A percentile compares a stretch with the other conserved stretches of the same genome.
Conservation (phyloP, 495 filamentous ascomycete species). For the Apiosordaria backusii region DNA sequence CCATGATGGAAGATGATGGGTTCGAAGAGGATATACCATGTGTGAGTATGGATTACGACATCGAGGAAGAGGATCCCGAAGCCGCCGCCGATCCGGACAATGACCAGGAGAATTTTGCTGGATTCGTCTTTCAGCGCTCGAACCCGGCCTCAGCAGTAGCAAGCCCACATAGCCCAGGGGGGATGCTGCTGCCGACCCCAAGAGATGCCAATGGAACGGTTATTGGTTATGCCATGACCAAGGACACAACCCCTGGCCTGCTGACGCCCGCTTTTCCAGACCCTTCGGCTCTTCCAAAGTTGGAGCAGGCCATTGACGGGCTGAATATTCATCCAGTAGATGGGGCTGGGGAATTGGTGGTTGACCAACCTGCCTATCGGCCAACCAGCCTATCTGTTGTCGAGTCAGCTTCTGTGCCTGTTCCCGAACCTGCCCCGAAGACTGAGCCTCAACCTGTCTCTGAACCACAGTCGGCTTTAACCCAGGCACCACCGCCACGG, state of each 20-base stretch:
- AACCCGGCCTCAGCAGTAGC: conserved; percentile 46
- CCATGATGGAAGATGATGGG: conserved; percentile 65
- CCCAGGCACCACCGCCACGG: conserved; percentile 15
- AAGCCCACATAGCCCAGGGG: conserved; percentile 44
- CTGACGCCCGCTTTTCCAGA: conserved; percentile 17
- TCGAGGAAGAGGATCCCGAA: conserved; percentile 27
- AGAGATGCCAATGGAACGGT: conserved; percentile 48
- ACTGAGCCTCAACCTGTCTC: not conserved
- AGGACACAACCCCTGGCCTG: conserved; percentile 33
- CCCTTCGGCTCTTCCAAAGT: not conserved
- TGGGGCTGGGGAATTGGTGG: conserved; percentile 3
- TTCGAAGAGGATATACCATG: conserved; percentile 75
- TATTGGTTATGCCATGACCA: conserved; percentile 50
- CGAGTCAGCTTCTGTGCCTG: not conserved
- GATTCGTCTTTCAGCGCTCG: conserved; percentile 51
- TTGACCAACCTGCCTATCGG: conserved; percentile 1
- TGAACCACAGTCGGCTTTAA: conserved; percentile 14
- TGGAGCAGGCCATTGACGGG: conserved; percentile 25
- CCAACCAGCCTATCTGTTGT: conserved; percentile 7
- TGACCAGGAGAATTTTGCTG: conserved; percentile 52
- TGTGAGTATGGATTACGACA: conserved; percentile 62
- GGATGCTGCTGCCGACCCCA: conserved; percentile 46
- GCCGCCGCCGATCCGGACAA: conserved; percentile 40
- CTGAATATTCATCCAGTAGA: conserved; percentile 37
- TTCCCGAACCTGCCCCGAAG: not conserved